phyloP scores from a whole-genome alignment of 2,329 filamentous ascomycete genomes.

The Xylariaceae sp. region DNA sequence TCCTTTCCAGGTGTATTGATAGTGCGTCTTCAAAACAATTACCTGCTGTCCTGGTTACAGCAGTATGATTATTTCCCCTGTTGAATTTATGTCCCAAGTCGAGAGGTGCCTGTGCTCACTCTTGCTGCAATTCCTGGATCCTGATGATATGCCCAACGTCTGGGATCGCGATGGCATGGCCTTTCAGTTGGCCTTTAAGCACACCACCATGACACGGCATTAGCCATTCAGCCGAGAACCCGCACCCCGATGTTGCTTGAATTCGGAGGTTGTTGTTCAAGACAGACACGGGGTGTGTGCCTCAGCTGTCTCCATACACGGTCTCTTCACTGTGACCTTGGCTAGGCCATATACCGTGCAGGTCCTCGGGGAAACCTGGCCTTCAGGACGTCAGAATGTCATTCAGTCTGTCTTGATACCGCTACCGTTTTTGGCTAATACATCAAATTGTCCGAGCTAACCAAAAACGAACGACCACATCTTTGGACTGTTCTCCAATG shows the following conservation, averaged over 20 bases:
- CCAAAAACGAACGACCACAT: conserved; percentile 27
- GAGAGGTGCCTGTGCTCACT: conserved; percentile 6
- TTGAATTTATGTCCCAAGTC: conserved; percentile 12
- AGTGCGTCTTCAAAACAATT: conserved; percentile 15
- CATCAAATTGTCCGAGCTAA: conserved; percentile 27
- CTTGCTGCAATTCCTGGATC: conserved; percentile 20
- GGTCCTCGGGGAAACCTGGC: conserved; percentile 33
- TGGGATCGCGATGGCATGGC: conserved; percentile 31
- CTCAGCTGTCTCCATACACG: conserved; percentile 34
- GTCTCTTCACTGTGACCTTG: conserved; percentile 29
- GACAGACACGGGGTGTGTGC: conserved; percentile 35
- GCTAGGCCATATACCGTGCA: conserved; percentile 30
- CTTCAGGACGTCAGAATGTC: conserved; percentile 31
- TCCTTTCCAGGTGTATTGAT: conserved; percentile 4
- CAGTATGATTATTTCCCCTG: conserved; percentile 6
- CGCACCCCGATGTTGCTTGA: conserved; percentile 34
- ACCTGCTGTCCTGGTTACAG: conserved; percentile 13
- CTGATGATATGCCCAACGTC: conserved; percentile 27
- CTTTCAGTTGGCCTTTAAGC: conserved; percentile 34
- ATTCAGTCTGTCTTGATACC: conserved; percentile 33
- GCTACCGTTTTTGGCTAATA: conserved; percentile 38
- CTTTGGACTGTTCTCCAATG: conserved; percentile 23
- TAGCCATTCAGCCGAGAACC: conserved; percentile 46
- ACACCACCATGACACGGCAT: conserved; percentile 39
- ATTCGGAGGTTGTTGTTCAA: conserved; percentile 34